Conservation (phyloP, 495 filamentous ascomycete species). For the Entonaema liquescens region DNA sequence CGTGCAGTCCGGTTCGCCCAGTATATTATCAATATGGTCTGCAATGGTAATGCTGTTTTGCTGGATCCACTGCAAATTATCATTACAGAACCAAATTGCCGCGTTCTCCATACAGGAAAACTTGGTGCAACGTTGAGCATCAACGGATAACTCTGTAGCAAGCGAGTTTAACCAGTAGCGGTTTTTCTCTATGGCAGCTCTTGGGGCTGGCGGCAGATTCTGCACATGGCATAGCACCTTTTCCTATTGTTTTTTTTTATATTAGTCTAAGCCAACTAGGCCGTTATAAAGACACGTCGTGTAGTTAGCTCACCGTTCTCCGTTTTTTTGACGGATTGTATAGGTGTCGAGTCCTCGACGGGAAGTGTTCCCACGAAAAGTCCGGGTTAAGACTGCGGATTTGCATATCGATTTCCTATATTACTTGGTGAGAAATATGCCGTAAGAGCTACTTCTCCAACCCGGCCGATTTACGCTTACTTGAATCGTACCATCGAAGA, state of each 20-base stretch:
- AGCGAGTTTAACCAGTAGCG: conserved; percentile 1
- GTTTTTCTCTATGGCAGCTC: background rate
- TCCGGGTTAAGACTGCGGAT: conserved; percentile 11
- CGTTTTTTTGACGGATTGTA: background rate
- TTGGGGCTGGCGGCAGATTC: conserved; percentile 5
- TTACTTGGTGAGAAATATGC: background rate
- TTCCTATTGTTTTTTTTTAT: conserved; percentile 5
- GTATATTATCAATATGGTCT: background rate
- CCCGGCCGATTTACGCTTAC: background rate
- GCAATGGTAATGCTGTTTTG: conserved; percentile 10
- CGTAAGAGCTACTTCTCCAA: background rate
- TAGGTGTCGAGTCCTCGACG: background rate
- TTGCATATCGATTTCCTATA: conserved; percentile 18
- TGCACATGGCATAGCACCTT: conserved; percentile 19
- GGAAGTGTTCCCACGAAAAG: conserved; percentile 15
- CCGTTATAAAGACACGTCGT: background rate
- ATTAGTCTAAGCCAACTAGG: background rate
- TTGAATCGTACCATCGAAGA: conserved; percentile 3
- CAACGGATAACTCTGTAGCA: background rate
- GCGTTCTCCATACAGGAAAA: conserved; percentile 1
- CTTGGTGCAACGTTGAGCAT: conserved; percentile 7
- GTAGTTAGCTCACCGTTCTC: background rate
- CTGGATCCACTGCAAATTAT: conserved; percentile 14
- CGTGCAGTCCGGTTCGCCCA: background rate
- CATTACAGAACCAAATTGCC: conserved; percentile 27